Conservation (phyloP, 768 basidiomycete species). For the Calocybe gangraenosa region DNA sequence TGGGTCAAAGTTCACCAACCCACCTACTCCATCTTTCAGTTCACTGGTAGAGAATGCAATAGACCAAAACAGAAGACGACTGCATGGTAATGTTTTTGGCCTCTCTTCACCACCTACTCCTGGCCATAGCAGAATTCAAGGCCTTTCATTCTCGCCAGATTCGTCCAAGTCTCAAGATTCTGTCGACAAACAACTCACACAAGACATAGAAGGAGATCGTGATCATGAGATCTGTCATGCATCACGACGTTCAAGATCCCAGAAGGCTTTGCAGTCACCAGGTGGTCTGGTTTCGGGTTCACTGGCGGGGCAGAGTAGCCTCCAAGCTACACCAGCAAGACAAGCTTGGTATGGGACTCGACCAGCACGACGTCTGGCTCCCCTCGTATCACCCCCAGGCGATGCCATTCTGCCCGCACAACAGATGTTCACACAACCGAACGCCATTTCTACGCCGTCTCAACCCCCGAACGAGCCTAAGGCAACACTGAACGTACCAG, state of each 20-base stretch:
- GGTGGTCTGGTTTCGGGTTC: background rate
- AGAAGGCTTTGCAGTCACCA: background rate
- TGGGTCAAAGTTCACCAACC: slow-evolving; percentile 7
- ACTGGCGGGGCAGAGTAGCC: background rate
- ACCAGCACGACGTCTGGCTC: slow-evolving; percentile 10
- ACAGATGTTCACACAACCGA: background rate
- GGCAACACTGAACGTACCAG: background rate
- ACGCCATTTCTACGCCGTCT: slow-evolving; percentile 2
- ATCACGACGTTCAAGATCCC: background rate
- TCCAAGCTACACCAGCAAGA: slow-evolving; percentile 15
- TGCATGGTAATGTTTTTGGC: background rate
- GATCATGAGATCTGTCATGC: background rate
- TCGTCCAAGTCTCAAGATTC: slow-evolving; percentile 34
- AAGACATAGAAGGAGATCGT: slow-evolving; percentile 24
- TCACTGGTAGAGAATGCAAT: slow-evolving; percentile 15
- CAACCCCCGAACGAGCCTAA: background rate
- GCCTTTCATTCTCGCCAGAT: slow-evolving; percentile 21
- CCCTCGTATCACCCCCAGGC: background rate
- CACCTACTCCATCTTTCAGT: slow-evolving; percentile 17
- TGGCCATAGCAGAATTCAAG: background rate
- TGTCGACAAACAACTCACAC: slow-evolving; percentile 49
- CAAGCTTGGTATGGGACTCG: slow-evolving; percentile 33
- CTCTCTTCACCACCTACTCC: slow-evolving; percentile 3
- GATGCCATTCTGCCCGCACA: background rate
- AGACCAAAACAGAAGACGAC: slow-evolving; percentile 3